Base-by-base conservation (phyloP, 768 basidiomycete species). In the Collybia nuda region DNA sequence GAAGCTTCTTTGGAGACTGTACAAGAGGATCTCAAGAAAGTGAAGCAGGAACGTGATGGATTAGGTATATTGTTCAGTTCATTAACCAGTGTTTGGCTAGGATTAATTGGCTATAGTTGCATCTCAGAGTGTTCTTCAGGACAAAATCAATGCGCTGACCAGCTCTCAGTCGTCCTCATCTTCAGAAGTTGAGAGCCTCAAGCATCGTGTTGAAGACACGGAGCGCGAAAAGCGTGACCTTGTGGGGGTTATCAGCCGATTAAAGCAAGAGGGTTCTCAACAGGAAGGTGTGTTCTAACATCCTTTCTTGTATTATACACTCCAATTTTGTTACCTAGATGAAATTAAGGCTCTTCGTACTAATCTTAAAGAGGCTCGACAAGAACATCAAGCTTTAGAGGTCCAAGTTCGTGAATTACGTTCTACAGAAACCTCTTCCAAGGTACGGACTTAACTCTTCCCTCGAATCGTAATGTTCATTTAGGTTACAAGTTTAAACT, bases 181-280 rank as follows among this genome's bases (percentile, higher is more conserved):
- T 3, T 69, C 75, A 1, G 87, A 87, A 62, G 64, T 82, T 6
- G 84, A 83, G 29, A 64, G 69, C 5, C 62, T 90, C 32, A 82
- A 77, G 56, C 77, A 69, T 48, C 80, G 82, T 35, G 69, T 88
- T 3, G 84, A 91, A 18, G 88, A 91, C 53, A 79, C 80, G 1
- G 92, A 97, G 55, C 79, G 89, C 47, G 95, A 97, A 74, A 97
- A 97, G 69, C 83, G 93, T 28, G 92, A 95, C 55, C 78, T 97
- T 41, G 75, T 95, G 38, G 82, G 80, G 23, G 88, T 93, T 39
- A 82, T 94, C 4, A 93, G 88, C 64, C 79, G 90, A 47, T 69
- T 93, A 54, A 89, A 92, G 64, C 83, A 90, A 58, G 89, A 94
- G 53, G 74, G 77, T 37, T 61, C 77, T 6, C 82, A 88, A 61